Base-by-base conservation (phyloP, 805 yeast species). In the Saturnispora zaruensis region DNA sequence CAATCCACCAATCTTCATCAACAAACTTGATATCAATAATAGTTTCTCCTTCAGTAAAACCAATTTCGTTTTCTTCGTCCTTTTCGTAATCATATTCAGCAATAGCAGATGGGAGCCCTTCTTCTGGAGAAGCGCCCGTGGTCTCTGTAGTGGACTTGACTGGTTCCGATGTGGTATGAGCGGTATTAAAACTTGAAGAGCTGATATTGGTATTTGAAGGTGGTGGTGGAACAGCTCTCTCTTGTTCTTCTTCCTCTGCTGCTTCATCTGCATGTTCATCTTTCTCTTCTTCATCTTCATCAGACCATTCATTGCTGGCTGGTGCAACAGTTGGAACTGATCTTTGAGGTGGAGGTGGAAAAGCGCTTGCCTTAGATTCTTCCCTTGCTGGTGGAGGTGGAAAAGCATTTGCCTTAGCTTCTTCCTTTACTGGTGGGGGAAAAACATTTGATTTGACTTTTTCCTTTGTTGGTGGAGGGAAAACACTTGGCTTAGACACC, bases 61-160 rank as follows among this genome's bases (percentile, higher is more conserved):
- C 73, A 46, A 86, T 77, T 63, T 86, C 95, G 58, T 85, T 83
- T 49, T 82, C 90, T 59, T 84, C 95, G 53, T 79, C 87, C 59
- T 80, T 78, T 56, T 72, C 82, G 56, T 83, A 84, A 53, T 84
- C 93, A 64, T 88, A 93, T 61, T 82, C 84, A 5, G 93, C 98
- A 53, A 78, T 64, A 2, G 97, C 99, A 32, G 73, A 65, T 9
- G 57, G 54, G 20, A 55, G 46, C 21, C 50, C 50, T 30, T 49
- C 53, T 25, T 50, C 48, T 3, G 44, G 30, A 24, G 44, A 28
- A 36, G 41, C 34, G 6, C 40, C 44, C 25, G 60, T 56, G 8
- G 36, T 34, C 9, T 51, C 44, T 49, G 58, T 11, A 54, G 50
- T 28, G 58, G 55, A n/a, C 55, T 50, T 13, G 13, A 8, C 4